Conservation (phyloP, 345 rosid genomes). For the Jatropha curcas region DNA sequence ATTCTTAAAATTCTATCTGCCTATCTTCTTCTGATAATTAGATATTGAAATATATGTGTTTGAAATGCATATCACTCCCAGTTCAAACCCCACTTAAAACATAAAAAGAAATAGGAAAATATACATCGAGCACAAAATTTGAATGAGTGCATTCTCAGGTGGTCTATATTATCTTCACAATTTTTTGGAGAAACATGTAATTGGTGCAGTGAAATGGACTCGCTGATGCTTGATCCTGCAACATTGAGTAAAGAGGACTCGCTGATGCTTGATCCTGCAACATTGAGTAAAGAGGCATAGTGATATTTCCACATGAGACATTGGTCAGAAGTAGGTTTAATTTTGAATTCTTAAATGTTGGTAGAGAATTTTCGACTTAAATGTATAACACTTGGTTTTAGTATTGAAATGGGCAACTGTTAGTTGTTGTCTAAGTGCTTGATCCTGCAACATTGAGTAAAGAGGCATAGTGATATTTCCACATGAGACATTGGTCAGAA, state of each 20-base stretch:
- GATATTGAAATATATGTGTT: neutral
- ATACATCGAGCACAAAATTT: neutral
- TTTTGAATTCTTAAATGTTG: neutral
- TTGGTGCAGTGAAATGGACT: neutral
- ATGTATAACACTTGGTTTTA: neutral
- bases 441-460: neutral
- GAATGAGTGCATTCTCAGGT: neutral
- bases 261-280: constrained; percentile 2
- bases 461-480: neutral
- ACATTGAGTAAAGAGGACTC: neutral
- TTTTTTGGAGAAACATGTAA: neutral
- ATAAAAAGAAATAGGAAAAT: neutral
- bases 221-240: constrained; percentile 1
- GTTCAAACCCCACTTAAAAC: neutral
- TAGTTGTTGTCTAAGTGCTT: neutral
- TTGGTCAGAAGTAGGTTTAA: neutral
- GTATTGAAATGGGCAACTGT: neutral
- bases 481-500: neutral
- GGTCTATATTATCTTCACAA: neutral
- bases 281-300: neutral
- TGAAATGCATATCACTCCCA: neutral
- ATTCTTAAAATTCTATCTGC: neutral
- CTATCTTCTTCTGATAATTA: neutral
- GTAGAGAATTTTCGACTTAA: neutral
- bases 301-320: neutral